A percentile compares a stretch with the other conserved stretches of the same genome.
Conservation (phyloP, 805 yeast genomes). For the Metschnikowia orientalis region DNA sequence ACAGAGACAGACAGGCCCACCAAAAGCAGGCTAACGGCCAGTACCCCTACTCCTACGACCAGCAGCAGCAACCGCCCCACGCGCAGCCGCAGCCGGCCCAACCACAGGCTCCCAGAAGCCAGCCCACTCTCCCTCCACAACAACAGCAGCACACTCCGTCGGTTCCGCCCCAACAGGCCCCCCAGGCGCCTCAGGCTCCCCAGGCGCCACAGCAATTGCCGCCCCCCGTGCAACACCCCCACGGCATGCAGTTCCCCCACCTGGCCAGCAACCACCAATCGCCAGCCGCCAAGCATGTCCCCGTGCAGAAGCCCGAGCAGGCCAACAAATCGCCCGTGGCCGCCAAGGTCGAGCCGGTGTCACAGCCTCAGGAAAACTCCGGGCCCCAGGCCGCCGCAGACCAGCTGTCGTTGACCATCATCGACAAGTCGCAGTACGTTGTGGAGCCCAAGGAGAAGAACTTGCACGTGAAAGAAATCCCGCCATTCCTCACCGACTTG, state of each 20-base stretch:
- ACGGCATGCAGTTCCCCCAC: conserved; percentile 3
- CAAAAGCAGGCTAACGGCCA: conserved; percentile 41
- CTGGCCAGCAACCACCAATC: conserved; percentile 4
- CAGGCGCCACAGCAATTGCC: conserved; percentile 4
- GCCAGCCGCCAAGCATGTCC: conserved; percentile 1
- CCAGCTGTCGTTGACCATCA: conserved; percentile 27
- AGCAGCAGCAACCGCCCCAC: conserved; percentile 21
- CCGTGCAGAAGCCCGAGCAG: conserved; percentile 2
- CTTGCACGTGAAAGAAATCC: conserved; percentile 67
- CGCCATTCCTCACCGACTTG: conserved; percentile 74
- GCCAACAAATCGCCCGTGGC: conserved; percentile 12
- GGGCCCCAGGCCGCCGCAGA: conserved; percentile 19
- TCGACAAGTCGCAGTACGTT: conserved; percentile 39
- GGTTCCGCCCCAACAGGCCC: conserved; percentile 1
- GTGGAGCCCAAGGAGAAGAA: conserved; percentile 43
- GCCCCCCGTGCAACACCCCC: conserved; percentile 4
- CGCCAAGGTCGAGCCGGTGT: conserved; percentile 16
- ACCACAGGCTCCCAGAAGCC: conserved; percentile 14
- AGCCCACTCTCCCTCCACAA: conserved; percentile 17
- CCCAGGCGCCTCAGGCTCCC: conserved; percentile 1
- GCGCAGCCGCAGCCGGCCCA: conserved; percentile 23
- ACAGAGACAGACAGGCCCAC: conserved; percentile 58
- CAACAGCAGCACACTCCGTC: conserved; percentile 6
- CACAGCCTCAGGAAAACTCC: conserved; percentile 9
- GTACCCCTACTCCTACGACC: conserved; percentile 31